A percentile compares a stretch with the other conserved stretches of the same genome.
These are phyloP conservation scores for Seiridium unicorne DNA, from an alignment of 2,329 filamentous ascomycete species.

Conservation along the genomic window DNA sequence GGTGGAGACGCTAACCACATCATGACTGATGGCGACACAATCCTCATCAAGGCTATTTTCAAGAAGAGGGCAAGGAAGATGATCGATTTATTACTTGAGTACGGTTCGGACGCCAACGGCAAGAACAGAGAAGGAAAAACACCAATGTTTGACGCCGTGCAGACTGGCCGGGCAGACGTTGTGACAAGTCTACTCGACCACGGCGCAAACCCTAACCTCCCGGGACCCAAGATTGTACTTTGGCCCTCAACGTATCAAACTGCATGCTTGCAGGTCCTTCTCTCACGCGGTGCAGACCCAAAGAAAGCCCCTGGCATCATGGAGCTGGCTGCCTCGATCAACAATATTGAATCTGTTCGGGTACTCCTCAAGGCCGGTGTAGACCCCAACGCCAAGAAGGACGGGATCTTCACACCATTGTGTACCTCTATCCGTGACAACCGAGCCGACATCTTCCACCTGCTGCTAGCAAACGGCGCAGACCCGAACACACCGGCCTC, in stretches of 20 bases:
- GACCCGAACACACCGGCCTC: constrained; percentile 62
- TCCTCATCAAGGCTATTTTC: constrained; percentile 59
- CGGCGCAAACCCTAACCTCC: constrained; percentile 65
- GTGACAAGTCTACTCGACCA: constrained; percentile 53
- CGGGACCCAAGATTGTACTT: constrained; percentile 67
- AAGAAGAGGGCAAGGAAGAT: constrained; percentile 54
- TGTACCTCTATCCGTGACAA: constrained; percentile 69
- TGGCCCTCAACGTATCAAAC: constrained; percentile 64
- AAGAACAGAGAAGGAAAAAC: constrained; percentile 63
- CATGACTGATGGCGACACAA: constrained; percentile 56
- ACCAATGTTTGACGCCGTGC: constrained; percentile 62
- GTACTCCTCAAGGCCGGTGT: constrained; percentile 58
- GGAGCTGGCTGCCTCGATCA: constrained; percentile 62
- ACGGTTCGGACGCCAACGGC: constrained; percentile 56
- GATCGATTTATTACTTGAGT: constrained; percentile 58
- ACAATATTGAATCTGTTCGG: constrained; percentile 60
- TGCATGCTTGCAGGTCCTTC: constrained; percentile 55
- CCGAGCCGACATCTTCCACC: constrained; percentile 57
- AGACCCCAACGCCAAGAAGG: constrained; percentile 61
- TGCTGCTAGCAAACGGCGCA: constrained; percentile 56
- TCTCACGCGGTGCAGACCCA: constrained; percentile 56
- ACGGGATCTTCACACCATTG: constrained; percentile 66
- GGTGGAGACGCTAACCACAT: constrained; percentile 56
- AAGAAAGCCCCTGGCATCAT: constrained; percentile 62
- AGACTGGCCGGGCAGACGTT: constrained; percentile 53